Conservation (phyloP, 345 rosid genomes). For the Conringia planisiliqua region DNA sequence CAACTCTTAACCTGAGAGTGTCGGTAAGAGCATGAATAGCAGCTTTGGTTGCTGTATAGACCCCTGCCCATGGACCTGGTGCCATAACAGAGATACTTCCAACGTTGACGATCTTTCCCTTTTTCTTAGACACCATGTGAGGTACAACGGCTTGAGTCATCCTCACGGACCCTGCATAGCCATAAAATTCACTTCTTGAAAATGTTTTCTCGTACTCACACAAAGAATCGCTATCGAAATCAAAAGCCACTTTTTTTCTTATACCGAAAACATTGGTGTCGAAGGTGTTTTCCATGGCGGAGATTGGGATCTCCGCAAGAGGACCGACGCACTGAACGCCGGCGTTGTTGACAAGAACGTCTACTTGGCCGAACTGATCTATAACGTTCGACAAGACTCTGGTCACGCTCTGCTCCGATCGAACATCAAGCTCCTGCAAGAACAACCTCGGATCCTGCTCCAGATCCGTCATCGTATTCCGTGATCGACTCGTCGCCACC, state of each 20-base stretch:
- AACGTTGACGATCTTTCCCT: constrained; percentile 69
- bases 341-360: constrained; percentile 80
- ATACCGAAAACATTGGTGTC: constrained; percentile 75
- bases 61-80: constrained; percentile 79
- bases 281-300: constrained; percentile 56
- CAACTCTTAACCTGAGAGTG: constrained; percentile 52
- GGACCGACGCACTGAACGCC: constrained; percentile 87
- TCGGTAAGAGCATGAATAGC: constrained; percentile 82
- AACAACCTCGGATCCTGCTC: constrained; percentile 58
- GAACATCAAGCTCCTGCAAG: constrained; percentile 71
- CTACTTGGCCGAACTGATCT: constrained; percentile 60
- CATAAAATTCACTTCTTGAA: not conserved
- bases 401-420: constrained; percentile 58
- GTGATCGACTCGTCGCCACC: constrained; percentile 69
- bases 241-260: not conserved
- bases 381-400: constrained; percentile 45
- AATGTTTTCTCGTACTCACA: not conserved
- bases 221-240: not conserved
- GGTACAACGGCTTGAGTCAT: constrained; percentile 84
- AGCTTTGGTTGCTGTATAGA: constrained; percentile 79
- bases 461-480: constrained; percentile 61
- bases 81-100: constrained; percentile 61
- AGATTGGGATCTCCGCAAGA: constrained; percentile 67
- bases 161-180: constrained; percentile 60
- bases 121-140: constrained; percentile 73